A percentile compares a stretch with the other conserved stretches of the same genome.
phyloP scores from a whole-genome alignment of 768 basidiomycete species.

The Saitozyma sp. region DNA sequence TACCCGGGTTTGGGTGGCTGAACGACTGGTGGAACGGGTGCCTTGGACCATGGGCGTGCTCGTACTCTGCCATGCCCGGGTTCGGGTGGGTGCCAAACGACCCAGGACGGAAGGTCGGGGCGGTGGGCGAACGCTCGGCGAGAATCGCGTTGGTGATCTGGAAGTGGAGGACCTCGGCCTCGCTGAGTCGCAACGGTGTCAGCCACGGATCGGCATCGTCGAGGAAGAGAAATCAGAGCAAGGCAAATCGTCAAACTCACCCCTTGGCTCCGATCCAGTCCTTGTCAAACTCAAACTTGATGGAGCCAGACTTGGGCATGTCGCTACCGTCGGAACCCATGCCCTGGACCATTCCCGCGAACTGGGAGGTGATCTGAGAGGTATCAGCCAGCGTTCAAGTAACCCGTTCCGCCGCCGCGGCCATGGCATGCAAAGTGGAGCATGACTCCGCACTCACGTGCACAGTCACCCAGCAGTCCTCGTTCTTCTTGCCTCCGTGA shows the following conservation, averaged over 20 bases:
- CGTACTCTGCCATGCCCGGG: slow-evolving; percentile 3
- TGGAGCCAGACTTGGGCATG: slow-evolving; percentile 35
- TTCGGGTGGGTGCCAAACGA: neutral
- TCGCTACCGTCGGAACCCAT: slow-evolving; percentile 16
- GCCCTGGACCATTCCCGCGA: slow-evolving; percentile 19
- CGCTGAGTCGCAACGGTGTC: slow-evolving; percentile 18
- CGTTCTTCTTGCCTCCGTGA: slow-evolving; percentile 35
- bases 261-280: slow-evolving; percentile 51
- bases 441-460: slow-evolving; percentile 13
- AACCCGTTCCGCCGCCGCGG: too few species aligned
- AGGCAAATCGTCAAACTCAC: slow-evolving; percentile 20
- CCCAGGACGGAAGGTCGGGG: slow-evolving; percentile 1
- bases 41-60: neutral
- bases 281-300: slow-evolving; percentile 50
- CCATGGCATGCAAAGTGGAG: too few species aligned
- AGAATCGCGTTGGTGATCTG: slow-evolving; percentile 33
- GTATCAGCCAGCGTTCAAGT: neutral
- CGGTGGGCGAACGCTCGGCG: neutral
- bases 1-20: too few species aligned
- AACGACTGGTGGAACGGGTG: too few species aligned
- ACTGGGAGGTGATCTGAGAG: slow-evolving; percentile 29
- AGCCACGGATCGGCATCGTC: neutral
- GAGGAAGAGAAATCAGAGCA: slow-evolving; percentile 3
- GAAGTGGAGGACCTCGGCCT: slow-evolving; percentile 44
- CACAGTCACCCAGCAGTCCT: slow-evolving; percentile 32